Evolutionary conservation across 2,329 filamentous ascomycete genomes (phyloP).

Genomic region (Ophiostoma perfectum): DNA sequence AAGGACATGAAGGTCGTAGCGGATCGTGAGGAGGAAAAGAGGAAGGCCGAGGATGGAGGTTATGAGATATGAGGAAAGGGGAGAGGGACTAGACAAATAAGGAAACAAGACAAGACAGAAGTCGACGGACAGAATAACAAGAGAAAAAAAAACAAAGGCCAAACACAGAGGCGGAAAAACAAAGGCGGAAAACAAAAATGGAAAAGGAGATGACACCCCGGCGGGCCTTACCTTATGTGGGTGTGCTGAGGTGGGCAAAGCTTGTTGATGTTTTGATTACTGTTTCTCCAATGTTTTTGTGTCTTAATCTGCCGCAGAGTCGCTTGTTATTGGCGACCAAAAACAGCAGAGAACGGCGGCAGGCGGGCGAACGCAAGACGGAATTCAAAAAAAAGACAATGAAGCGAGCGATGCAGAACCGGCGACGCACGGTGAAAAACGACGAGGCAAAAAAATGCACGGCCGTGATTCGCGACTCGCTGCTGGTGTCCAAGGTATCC

Average conservation of each 20-base stretch:
- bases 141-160: neutral
- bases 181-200: constrained; percentile 9
- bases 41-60: neutral
- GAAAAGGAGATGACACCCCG: constrained; percentile 16
- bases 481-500: constrained; percentile 22
- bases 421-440: neutral
- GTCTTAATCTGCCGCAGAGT: constrained; percentile 14
- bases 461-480: constrained; percentile 15
- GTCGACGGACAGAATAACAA: neutral
- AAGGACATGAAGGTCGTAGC: neutral
- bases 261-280: constrained; percentile 23
- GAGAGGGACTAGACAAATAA: constrained; percentile 6
- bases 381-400: neutral
- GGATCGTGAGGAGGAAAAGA: constrained; percentile 9
- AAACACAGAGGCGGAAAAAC: constrained; percentile 2
- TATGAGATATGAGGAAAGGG: constrained; percentile 1
- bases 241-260: neutral
- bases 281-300: neutral
- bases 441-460: neutral
- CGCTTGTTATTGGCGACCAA: no score
- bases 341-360: no score
- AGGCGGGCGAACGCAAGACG: neutral
- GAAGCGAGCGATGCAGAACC: neutral
- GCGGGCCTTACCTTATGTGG: constrained; percentile 23
- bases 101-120: neutral